Evolutionary conservation across 352 stramenopile genomes (phyloP).

Genomic region (Pythium periplocum): DNA sequence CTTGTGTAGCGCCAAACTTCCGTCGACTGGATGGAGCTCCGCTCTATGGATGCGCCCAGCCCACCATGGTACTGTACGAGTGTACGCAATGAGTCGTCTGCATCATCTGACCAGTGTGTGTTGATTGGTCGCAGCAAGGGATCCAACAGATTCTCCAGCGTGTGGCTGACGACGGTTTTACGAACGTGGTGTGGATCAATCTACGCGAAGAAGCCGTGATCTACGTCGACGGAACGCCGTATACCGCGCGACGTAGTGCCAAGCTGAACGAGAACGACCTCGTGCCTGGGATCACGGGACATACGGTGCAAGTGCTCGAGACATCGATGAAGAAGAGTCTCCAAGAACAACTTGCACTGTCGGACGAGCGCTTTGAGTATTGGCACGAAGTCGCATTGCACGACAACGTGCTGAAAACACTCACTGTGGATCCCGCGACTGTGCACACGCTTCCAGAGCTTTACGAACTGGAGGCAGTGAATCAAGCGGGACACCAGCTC

Average conservation of each 20-base stretch:
- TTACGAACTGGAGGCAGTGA: constrained; percentile 42
- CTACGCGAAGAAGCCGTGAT: constrained; percentile 81
- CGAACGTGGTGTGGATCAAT: constrained; percentile 81
- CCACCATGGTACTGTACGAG: constrained; percentile 41
- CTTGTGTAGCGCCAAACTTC: constrained; percentile 66
- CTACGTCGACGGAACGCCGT: constrained; percentile 71
- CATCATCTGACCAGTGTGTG: constrained; percentile 5
- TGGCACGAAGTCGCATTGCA: constrained; percentile 66
- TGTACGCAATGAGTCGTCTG: neutral
- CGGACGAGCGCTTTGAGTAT: constrained; percentile 63
- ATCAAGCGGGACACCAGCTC: constrained; percentile 26
- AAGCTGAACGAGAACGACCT: constrained; percentile 84
- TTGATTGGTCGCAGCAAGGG: constrained; percentile 37
- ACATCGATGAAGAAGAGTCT: constrained; percentile 76
- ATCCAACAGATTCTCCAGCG: constrained; percentile 68
- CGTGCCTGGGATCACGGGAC: constrained; percentile 72
- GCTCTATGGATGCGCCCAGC: constrained; percentile 71
- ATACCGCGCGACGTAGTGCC: constrained; percentile 60
- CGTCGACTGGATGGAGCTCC: constrained; percentile 57
- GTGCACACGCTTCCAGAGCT: constrained; percentile 68
- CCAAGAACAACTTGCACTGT: constrained; percentile 49
- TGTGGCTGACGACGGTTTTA: constrained; percentile 66
- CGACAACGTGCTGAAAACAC: constrained; percentile 55
- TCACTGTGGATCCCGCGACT: constrained; percentile 29
- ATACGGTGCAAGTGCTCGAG: constrained; percentile 79